Conservation (phyloP, 208 protist species). For the Kentomonas sorsogonicus region DNA sequence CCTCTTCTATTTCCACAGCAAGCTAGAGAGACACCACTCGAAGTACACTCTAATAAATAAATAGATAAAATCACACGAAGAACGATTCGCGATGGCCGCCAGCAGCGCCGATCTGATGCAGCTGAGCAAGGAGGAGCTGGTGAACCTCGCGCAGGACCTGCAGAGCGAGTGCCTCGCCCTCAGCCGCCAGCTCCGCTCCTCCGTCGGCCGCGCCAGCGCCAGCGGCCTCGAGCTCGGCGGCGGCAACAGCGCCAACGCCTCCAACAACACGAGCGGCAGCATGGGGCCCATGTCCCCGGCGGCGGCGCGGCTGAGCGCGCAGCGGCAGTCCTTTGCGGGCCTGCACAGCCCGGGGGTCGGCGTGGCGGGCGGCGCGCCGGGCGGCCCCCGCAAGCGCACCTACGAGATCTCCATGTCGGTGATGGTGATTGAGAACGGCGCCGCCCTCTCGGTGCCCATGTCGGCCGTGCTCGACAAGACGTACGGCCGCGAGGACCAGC, state of each 20-base stretch:
- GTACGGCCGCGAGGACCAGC: slow-evolving; percentile 59
- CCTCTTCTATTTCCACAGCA: no score
- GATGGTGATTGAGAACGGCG: slow-evolving; percentile 86
- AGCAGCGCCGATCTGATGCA: slow-evolving; percentile 24
- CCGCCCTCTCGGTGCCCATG: slow-evolving; percentile 64
- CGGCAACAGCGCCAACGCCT: not conserved
- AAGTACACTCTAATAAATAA: no score
- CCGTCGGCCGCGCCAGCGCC: slow-evolving; percentile 11
- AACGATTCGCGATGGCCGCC: not conserved
- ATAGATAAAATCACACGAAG: no score
- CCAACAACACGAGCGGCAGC: slow-evolving; percentile 1
- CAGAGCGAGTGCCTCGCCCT: slow-evolving; percentile 55
- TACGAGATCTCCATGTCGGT: slow-evolving; percentile 82
- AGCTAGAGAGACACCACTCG: no score
- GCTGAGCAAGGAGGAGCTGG: slow-evolving; percentile 51
- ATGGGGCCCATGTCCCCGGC: slow-evolving; percentile 17
- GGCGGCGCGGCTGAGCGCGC: slow-evolving; percentile 26
- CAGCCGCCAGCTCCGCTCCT: slow-evolving; percentile 38
- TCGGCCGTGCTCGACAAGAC: slow-evolving; percentile 73
- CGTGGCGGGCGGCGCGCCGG: not conserved
- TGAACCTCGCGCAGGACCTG: slow-evolving; percentile 50
- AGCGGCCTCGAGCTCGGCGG: not conserved
- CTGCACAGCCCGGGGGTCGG: slow-evolving; percentile 9
- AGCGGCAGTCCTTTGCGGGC: no score
- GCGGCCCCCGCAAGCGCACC: slow-evolving; percentile 10